Evolutionary conservation across 1,284 basidiomycete genomes (phyloP), one percentile per base, ranked within the genome.

Genomic region (Apiotrichum domesticum): DNA sequence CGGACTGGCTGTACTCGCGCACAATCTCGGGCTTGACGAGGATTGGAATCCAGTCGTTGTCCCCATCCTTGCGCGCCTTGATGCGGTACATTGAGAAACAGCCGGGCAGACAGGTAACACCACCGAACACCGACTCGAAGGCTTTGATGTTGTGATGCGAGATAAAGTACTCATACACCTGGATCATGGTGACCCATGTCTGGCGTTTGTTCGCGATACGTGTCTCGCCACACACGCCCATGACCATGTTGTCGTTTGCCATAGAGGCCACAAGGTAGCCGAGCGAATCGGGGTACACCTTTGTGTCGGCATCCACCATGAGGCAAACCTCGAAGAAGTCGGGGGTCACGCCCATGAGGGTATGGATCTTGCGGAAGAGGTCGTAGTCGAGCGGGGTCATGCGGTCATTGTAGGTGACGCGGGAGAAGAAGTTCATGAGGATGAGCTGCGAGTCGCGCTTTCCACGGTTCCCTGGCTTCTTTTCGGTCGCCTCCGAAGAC

Each of bases 71-170:
- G 59, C 94, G 83, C 4, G 94, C 93, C 78, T 99, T 99, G 75
- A 99, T 82, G 51, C 96, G 83, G 79, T 98, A 98, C 92, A 99
- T 98, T 47, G 93, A 97, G 81, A 99, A 99, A 79, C 96, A 98
- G 29, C 96, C 96, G 0, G 96, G 96, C 45, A 98, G 80, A 82
- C 96, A 99, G 13, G 96, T 94, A 55, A 99, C 96, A 85, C 96
- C 96, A 73, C 96, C 96, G 74, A 98, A 98, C 14, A 98, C 92
- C 32, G 94, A 93, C 75, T 99, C 96, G 78, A 98, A 99, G 2
- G 93, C 93, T 75, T 99, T 98, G 63, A 93, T 89, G 58, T 94
- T 84, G 77, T 98, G 95, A 75, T 98, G 96, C 39, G 94, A 97
- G 73, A 99, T 98, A 78, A 97, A 98, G 78, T 98, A 98, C 73